Evolutionary conservation across 495 filamentous ascomycete genomes (phyloP).

Genomic region (Lophiotrema nucula): DNA sequence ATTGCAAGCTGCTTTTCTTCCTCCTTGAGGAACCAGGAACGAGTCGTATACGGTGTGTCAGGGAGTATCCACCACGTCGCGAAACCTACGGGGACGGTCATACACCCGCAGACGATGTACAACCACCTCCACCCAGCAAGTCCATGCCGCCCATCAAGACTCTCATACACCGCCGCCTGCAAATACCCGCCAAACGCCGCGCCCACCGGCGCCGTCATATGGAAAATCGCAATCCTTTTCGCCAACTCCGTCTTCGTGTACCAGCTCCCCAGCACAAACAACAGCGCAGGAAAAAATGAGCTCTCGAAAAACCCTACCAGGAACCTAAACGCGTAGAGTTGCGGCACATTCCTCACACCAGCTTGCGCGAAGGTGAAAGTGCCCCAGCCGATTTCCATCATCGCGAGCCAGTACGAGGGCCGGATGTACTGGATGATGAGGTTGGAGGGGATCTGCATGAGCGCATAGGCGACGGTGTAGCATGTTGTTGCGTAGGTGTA

Average conservation of each 20-base stretch:
- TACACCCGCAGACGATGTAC: no score
- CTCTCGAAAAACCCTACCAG: constrained; percentile 13
- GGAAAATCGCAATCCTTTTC: background rate
- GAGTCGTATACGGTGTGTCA: no score
- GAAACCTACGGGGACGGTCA: no score
- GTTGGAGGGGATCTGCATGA: background rate
- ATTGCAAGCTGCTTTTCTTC: no score
- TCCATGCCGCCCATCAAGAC: background rate
- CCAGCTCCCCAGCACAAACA: constrained; percentile 21
- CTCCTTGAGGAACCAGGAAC: no score
- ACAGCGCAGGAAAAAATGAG: no score
- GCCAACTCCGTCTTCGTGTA: background rate
- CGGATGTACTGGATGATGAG: no score
- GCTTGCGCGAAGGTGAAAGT: background rate
- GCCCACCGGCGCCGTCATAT: background rate
- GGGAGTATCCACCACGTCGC: no score
- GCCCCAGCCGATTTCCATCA: background rate
- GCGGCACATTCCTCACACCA: background rate
- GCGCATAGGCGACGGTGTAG: constrained; percentile 1
- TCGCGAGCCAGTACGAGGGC: no score
- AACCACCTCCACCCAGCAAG: background rate
- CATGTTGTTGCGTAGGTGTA: background rate
- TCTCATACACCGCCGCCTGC: background rate
- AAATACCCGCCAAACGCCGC: background rate
- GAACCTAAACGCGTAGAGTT: background rate